Base-by-base conservation (phyloP, 371 early-diverging fungal genomes). In the Zychaea mexicana region DNA sequence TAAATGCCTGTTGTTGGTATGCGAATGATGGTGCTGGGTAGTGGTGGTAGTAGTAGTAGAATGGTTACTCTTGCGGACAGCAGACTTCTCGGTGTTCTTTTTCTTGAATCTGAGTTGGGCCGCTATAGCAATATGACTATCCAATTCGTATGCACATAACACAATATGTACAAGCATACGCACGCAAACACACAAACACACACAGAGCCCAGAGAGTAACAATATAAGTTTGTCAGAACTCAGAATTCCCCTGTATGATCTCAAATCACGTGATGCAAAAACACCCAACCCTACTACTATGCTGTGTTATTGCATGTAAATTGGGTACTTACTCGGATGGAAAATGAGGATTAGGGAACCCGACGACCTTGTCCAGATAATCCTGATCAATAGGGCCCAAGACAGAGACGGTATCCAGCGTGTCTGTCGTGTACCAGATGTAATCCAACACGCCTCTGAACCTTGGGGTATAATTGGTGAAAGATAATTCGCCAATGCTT, bases 371-470 rank as follows among this genome's bases (percentile, higher is more conserved):
- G 7, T 70, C 68, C 47, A 90, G 70, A 75, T 95, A 96, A 60
- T 92, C 92, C 49, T 85, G 84, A 62, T 95, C 96, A 8, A 99
- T 88, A 22, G 90, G 84, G 3, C 94, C 94, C 58, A 98, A 76
- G 19, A 98, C 71, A 0, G 97, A 96, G 21, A 91, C 84, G n/a
- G 91, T 87, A 21, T 85, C 80, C 31, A 94, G 73, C 27, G 94
- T 86, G 46, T 85, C 86, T 46, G 88, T 87, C 5, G 92, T 84
- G 80, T 94, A 94, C 93, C 97, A 99, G 62, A 99, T 94, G 71
- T 98, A 99, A 81, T 99, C 99, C 69, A 99, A 93, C 19, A 93
- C 93, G 0, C 96, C 99, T 61, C 84, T 90, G 69, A 95, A 99
- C 1, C 76, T 74, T 1, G 98, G 96, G 9, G 96, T 97, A 73